Base-by-base conservation (phyloP, 495 filamentous ascomycete species). In the Talaromyces proteolyticus region DNA sequence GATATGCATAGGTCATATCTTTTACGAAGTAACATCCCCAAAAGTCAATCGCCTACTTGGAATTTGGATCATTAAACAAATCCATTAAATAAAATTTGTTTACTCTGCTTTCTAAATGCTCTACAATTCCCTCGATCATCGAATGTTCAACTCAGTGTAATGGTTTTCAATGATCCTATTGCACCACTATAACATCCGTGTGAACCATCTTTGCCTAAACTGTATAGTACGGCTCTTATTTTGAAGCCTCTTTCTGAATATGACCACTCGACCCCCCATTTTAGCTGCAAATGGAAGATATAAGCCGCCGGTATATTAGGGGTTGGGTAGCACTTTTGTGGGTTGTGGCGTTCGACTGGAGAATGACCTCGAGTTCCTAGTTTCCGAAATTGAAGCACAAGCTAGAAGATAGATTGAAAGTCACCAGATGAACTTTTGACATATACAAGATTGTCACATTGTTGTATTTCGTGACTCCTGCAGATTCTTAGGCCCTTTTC, bases 321-420 rank as follows among this genome's bases (percentile, higher is more conserved):
- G 29, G 8, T 34, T 41, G 22, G 37, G 36, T 49, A 41, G 47
- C 18, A 49, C 36, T 41, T 47, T 34, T 14, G 47, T 41, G 22
- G 47, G 34, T 49, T 49, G 47, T 29, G 36, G 47, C 44, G 26
- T 47, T 24, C 37, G 22, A 41, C 37, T 25, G 37, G 34, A 18
- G 18, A 21, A 40, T 49, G 34, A 49, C 47, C 47, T 26, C 18
- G 34, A 14, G 26, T 16, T 11, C 47, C 22, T 49, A 19, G 8
- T 41, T 17, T 49, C 47, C 8, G 22, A 6, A 21, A 25, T 49
- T 41, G 8, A 8, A 40, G 47, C 36, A 26, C 37, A 20, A 19
- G 26, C 5, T 41, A 6, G 11, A 41, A 12, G 14, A 34, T 34
- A 14, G 14, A 34, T 34, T 34, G 29, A 34, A 34, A 34, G 29